Percentiles rank a stretch among this genome's conserved stretches.
Conservation (phyloP, 169 alveolate species). For the Cryptosporidium viatorum region DNA sequence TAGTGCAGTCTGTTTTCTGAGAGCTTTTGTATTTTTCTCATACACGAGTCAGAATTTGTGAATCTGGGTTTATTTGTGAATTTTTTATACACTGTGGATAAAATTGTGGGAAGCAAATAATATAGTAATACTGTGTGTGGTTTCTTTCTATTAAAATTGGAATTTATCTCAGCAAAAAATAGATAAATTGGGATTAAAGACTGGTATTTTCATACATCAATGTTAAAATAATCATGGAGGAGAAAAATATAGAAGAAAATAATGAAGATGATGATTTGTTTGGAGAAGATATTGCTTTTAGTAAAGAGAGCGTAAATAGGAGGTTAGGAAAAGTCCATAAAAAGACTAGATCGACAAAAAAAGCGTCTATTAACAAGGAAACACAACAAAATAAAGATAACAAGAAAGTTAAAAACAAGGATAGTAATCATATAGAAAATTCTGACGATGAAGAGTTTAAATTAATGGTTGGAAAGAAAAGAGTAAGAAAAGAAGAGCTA, state of each 20-base stretch:
- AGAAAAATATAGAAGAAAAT: neutral
- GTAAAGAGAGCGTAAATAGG: constrained; percentile 34
- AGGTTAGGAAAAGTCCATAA: constrained; percentile 8
- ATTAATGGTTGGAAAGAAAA: neutral
- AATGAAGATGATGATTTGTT: constrained; percentile 26
- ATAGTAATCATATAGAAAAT: neutral
- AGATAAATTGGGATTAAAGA: neutral
- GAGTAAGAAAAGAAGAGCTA: neutral
- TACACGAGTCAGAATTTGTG: neutral
- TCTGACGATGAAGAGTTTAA: neutral
- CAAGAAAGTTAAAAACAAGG: neutral
- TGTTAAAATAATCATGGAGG: neutral
- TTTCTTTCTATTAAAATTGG: neutral
- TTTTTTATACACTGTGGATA: neutral
- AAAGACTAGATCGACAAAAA: neutral
- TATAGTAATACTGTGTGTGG: neutral
- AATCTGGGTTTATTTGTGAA: neutral
- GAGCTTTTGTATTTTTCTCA: neutral
- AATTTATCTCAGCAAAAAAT: neutral
- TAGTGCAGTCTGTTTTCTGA: neutral
- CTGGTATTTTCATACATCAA: neutral
- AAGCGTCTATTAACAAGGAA: neutral
- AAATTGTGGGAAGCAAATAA: neutral
- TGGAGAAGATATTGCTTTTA: constrained; percentile 53
- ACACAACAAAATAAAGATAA: neutral